Percentiles rank a stretch among this genome's conserved stretches.
Conservation (phyloP, 2,329 filamentous ascomycete genomes). For the Whalleya microplaca region DNA sequence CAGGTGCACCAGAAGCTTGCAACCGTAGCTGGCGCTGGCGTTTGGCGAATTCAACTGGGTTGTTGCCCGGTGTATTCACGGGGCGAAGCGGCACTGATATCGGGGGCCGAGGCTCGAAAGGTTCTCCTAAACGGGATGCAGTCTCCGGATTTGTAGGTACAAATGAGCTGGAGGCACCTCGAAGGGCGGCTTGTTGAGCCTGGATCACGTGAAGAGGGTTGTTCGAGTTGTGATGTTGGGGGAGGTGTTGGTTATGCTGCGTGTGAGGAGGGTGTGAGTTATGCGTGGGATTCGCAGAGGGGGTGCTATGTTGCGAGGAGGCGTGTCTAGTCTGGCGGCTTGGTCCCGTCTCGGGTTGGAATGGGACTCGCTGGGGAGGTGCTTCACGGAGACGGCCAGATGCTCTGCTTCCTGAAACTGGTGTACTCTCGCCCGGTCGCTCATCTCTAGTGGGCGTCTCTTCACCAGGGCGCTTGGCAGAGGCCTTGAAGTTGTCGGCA, state of each 20-base stretch:
- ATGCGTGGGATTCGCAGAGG: conserved; percentile 31
- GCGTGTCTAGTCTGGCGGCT: conserved; percentile 66
- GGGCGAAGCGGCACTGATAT: conserved; percentile 70
- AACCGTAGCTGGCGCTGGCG: conserved; percentile 52
- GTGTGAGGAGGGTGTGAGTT: conserved; percentile 27
- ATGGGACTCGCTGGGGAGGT: conserved; percentile 82
- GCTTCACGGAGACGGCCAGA: conserved; percentile 75
- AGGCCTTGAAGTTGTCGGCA: conserved; percentile 70
- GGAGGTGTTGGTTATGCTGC: conserved; percentile 31
- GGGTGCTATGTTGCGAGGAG: conserved; percentile 47
- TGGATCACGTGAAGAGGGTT: conserved; percentile 38
- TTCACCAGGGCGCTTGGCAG: conserved; percentile 59
- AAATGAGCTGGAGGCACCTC: conserved; percentile 47
- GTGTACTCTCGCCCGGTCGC: conserved; percentile 55
- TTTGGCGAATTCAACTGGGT: conserved; percentile 68
- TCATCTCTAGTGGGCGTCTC: conserved; percentile 64
- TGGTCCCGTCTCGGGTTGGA: conserved; percentile 76
- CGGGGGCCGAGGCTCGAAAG: conserved; percentile 69
- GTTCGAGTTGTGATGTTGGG: conserved; percentile 35
- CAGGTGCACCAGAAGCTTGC: conserved; percentile 37
- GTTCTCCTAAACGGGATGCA: conserved; percentile 63
- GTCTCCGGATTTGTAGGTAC: conserved; percentile 60
- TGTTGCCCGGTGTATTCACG: conserved; percentile 75
- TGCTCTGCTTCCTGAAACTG: conserved; percentile 57
- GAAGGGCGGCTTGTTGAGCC: conserved; percentile 36